Evolutionary conservation across 331 rosid genomes (phyloP), one percentile per base, ranked within the genome.

Genomic region (Prunus yedoensis): DNA sequence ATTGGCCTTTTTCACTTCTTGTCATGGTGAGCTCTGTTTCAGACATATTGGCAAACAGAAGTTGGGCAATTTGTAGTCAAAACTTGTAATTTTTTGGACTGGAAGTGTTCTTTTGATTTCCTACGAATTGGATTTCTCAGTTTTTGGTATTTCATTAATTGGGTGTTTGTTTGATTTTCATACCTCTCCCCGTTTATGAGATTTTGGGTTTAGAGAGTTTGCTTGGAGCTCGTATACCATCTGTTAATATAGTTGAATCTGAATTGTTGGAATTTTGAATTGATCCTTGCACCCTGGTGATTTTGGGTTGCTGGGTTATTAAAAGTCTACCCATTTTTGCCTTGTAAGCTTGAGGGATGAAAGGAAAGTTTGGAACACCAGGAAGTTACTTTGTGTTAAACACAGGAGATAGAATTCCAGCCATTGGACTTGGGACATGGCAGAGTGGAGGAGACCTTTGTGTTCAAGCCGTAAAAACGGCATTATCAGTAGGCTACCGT

Each of bases 371-470:
- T 56, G 88, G 79, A 38, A 65, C 81, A 43, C 73, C 80, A 15
- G 88, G 85, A 25, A 80, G 15, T 47, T 65, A 80, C 83, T 77
- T 80, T 65, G 80, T 84, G 71, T 74, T 84, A 47, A 84, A 84
- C 80, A 80, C 82, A 7, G 85, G 88, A 69, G 83, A 81, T 35
- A 77, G n/a, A 74, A 80, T 84, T 73, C 88, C 88, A 28, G 88
- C 85, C 46, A 80, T 84, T 80, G 88, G 88, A 46, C 85, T 84
- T 17, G 88, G 88, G 75, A 84, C 88, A 69, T 84, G 88, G 88
- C 88, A 84, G 74, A 84, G 82, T 53, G 88, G 76, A 15, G 88
- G 88, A 68, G 88, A 84, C 78, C 80, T 84, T 14, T 84, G 88
- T 75, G 88, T 84, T 50, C 73, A 80, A 43, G 88, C 88, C 20